phyloP scores from a whole-genome alignment of 306 rosid genomes.

The Prunus mira region DNA sequence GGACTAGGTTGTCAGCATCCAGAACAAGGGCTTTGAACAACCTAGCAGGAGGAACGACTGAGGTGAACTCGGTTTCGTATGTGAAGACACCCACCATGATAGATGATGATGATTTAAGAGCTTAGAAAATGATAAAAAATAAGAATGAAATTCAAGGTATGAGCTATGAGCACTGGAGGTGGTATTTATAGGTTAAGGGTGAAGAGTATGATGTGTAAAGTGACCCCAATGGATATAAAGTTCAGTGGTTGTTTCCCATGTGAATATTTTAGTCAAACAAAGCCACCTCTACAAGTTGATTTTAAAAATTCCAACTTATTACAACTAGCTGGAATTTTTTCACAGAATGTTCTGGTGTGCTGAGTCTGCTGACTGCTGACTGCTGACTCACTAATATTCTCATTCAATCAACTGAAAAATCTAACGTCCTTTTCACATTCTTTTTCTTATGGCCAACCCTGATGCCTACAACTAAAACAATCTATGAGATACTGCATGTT shows the following conservation, averaged over 20 bases:
- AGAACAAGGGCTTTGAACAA: conserved; percentile 22
- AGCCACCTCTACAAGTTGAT: not conserved
- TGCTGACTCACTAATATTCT: no score
- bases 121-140: not conserved
- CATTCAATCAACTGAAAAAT: no score
- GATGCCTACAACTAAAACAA: no score
- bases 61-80: conserved; percentile 18
- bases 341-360: not conserved
- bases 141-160: not conserved
- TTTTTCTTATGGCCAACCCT: not conserved
- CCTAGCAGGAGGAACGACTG: conserved; percentile 13
- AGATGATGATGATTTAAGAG: conserved; percentile 1
- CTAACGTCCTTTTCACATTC: no score
- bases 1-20: conserved; percentile 41
- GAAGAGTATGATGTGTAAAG: not conserved
- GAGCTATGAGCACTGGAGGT: not conserved
- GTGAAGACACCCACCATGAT: conserved; percentile 50
- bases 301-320: not conserved
- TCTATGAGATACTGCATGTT: no score
- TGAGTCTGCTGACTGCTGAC: not conserved
- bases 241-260: conserved; percentile 1
- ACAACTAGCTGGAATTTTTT: not conserved
- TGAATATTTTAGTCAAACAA: not conserved
- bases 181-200: conserved; percentile 12
- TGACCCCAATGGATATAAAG: not conserved